Percentiles rank a stretch among this genome's conserved stretches.
phyloP scores from a whole-genome alignment of 179 eudicot species.

The Carnegiea gigantea region DNA sequence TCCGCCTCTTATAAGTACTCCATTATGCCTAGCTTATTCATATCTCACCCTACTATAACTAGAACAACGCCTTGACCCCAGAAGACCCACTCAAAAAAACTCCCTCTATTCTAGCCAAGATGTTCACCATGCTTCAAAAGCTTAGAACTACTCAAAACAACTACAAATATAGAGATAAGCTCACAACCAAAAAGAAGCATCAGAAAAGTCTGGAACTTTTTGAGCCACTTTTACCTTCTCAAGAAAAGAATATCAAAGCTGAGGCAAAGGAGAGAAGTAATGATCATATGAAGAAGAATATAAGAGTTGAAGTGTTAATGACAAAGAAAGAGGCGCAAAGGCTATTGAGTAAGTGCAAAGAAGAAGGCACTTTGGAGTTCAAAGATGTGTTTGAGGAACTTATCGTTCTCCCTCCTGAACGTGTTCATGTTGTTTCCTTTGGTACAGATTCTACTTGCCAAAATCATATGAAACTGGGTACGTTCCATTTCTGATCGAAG shows the following conservation, averaged over 20 bases:
- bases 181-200: conserved; percentile 5
- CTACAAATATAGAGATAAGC: conserved; percentile 11
- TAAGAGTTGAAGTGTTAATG: conserved; percentile 41
- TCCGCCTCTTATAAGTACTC: background rate
- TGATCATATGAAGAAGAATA: background rate
- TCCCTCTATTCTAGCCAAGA: background rate
- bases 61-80: background rate
- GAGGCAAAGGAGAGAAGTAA: background rate
- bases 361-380: conserved; percentile 35
- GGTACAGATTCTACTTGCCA: background rate
- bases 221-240: conserved; percentile 15
- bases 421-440: conserved; percentile 20
- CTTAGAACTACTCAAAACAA: conserved; percentile 4
- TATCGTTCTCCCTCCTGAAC: conserved; percentile 23
- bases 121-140: conserved; percentile 22
- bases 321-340: conserved; percentile 41
- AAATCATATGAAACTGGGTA: conserved; percentile 1
- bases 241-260: background rate
- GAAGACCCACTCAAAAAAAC: background rate
- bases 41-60: background rate
- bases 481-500: conserved; percentile 17
- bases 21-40: background rate
- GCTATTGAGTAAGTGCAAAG: conserved; percentile 37
- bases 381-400: conserved; percentile 35
- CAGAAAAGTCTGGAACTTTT: conserved; percentile 19